Base-by-base conservation (phyloP, 768 basidiomycete species). In the Boletus vermiculosoides region DNA sequence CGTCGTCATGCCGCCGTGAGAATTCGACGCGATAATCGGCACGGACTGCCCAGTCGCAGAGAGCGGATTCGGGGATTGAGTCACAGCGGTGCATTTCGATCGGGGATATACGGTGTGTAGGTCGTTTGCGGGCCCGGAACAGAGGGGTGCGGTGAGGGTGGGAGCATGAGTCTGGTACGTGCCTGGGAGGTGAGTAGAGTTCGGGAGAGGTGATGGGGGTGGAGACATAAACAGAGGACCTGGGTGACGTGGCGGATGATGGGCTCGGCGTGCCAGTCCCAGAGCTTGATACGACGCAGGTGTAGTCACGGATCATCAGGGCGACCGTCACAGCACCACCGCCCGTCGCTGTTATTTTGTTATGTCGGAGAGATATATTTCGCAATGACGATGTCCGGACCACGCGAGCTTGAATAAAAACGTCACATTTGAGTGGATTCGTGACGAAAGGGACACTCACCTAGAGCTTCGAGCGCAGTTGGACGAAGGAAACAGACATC, bases 261-360 rank as follows among this genome's bases (percentile, higher is more conserved):
- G 63, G 46, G 15, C 47, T 59, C 4, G 61, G 53, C 1, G 5
- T 13, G 34, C 23, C 3, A 33, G 58, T 4, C 2, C 34, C 33
- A 2, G 59, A 45, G 0, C 51, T 66, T 30, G 80, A 76, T 9
- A 86, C 81, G 42, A 87, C 79, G 61, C 97, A 93, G 4, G 93
- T 92, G 67, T 98, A 98, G 71, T 99, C 96, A 50, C 91, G 84
- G 60, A 98, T 94, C 92, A 99, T 95, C 50, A 97, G 80, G 0
- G 96, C 94, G 13, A 98, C 79, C 0, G 94, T 90, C 6, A 98
- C 93, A 9, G 90, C 94, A 34, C 94, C 93, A 7, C 90, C 94
- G 34, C 94, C 94, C 0, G 89, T 82, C 0, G 86, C 81, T 34
- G 80, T 84, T 65, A 98, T 97, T 42, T 84, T 83, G 72, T 99